phyloP scores from a whole-genome alignment of 768 basidiomycete species.

The Sarcodon aspratus region DNA sequence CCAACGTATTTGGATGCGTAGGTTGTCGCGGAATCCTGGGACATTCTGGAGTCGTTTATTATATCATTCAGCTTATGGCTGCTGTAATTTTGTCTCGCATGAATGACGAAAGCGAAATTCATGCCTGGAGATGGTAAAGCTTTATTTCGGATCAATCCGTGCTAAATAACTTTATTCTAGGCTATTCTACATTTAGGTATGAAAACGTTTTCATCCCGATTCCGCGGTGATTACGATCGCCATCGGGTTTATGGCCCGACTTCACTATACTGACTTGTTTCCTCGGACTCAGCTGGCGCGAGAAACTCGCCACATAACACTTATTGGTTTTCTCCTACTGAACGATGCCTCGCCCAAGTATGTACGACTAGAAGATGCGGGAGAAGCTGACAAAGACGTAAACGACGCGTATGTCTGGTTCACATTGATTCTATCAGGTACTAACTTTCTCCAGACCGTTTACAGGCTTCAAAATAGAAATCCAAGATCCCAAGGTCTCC shows the following conservation, averaged over 20 bases:
- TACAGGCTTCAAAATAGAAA: conserved; percentile 18
- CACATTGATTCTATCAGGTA: background rate
- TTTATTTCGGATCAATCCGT: background rate
- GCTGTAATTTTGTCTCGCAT: no score
- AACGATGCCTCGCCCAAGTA: no score
- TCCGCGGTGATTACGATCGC: no score
- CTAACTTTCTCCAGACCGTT: conserved; percentile 24
- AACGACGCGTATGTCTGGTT: conserved; percentile 41
- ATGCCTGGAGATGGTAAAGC: conserved; percentile 9
- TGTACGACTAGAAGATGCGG: no score
- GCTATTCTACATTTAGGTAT: conserved; percentile 63
- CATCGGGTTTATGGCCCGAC: conserved; percentile 17
- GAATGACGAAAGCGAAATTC: no score
- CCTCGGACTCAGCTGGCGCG: background rate
- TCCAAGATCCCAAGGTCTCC: conserved; percentile 17
- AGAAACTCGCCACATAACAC: conserved; percentile 9
- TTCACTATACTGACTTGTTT: background rate
- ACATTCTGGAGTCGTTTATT: background rate
- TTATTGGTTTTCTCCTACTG: no score
- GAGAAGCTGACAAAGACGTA: conserved; percentile 27
- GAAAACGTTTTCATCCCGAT: background rate
- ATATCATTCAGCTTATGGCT: background rate
- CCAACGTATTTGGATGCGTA: conserved; percentile 58
- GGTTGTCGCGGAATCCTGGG: conserved; percentile 9
- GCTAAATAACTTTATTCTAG: conserved; percentile 17